Conservation (phyloP, 2,329 filamentous ascomycete genomes). For the Apiospora koreana region DNA sequence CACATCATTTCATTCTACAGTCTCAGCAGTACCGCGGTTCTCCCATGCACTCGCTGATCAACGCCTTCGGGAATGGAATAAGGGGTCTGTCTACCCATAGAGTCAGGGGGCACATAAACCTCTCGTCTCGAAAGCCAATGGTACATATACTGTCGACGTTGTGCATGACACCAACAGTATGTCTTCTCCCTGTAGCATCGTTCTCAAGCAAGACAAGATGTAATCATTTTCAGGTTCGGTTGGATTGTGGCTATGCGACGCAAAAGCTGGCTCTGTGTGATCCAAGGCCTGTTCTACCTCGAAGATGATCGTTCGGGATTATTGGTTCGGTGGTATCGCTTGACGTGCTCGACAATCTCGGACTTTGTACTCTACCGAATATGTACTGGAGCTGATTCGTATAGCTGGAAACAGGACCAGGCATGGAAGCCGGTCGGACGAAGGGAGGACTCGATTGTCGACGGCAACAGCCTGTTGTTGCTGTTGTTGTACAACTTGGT, state of each 20-base stretch:
- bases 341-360: neutral
- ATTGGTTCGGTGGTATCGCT: neutral
- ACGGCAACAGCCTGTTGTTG: neutral
- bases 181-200: neutral
- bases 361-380: too few species aligned
- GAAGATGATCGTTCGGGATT: too few species aligned
- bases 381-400: too few species aligned
- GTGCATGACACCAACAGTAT: too few species aligned
- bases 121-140: neutral
- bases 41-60: too few species aligned
- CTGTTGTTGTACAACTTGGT: neutral
- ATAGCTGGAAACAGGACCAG: neutral
- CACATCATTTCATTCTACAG: too few species aligned
- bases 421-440: neutral
- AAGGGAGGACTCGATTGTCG: neutral
- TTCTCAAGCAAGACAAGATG: neutral
- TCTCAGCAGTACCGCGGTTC: too few species aligned
- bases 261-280: neutral
- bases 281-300: neutral
- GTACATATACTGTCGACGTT: neutral
- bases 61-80: too few species aligned
- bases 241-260: neutral
- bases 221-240: neutral
- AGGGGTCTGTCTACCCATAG: too few species aligned
- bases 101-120: too few species aligned